Evolutionary conservation across 2,329 filamentous ascomycete genomes (phyloP), one percentile per base, ranked within the genome.

Genomic region (Escovopsis weberi): DNA sequence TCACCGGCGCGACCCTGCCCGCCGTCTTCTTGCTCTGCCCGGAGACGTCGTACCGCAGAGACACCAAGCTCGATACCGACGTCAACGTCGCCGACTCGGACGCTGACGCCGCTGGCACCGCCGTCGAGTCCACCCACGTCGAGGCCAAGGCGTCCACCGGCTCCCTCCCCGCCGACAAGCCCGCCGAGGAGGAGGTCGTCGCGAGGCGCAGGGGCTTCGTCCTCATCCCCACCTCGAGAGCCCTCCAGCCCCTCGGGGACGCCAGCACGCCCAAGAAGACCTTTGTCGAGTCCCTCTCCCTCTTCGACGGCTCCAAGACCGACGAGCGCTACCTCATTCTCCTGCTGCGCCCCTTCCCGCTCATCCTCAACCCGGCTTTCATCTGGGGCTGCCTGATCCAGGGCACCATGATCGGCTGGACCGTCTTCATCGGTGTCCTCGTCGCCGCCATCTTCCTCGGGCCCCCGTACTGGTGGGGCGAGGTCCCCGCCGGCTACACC

Each of bases 331-430:
- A 89, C 61, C 69, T 66, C 61, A 73, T 75, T 47, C 64, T 80
- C 7, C 54, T 77, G 12, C 54, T 79, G n/a, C 75, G 88, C 3
- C 89, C 88, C 0, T 80, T 95, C 42, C 85, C 85, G 0, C 72
- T 95, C 1, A 81, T 94, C 51, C 59, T 82, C 6, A 88, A 95
- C 57, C 88, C 87, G 0, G 85, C 84, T 7, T 85, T 95, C 51
- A 61, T 93, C 35, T 94, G 86, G 84, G 70, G 68, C 23, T 70
- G 69, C 53, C 68, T 95, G 4, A 85, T 88, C 40, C 88, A 94
- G 68, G 88, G 88, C 12, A 77, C 84, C 4, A 76, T 94, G 55
- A 94, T 95, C 54, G 89, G 88, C 49, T 96, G 89, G 88, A 94
- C 88, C 1, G 85, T 95, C 12, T 85, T 95, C 55, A 89, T 94